Base-by-base conservation (phyloP, 768 basidiomycete genomes). In the Tubosaeta sp. region DNA sequence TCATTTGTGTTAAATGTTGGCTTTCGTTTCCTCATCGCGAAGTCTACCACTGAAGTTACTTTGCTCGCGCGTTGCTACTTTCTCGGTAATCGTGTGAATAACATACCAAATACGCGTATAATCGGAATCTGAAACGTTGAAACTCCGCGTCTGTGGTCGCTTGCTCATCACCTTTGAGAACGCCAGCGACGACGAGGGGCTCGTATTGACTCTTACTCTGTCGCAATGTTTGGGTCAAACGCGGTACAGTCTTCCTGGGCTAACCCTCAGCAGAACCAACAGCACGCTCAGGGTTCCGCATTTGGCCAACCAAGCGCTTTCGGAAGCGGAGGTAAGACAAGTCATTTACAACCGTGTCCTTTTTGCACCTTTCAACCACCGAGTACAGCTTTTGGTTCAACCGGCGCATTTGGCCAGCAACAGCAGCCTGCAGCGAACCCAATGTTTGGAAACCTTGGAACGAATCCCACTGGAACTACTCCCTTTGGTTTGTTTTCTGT, bases 1-100 rank as follows among this genome's bases (percentile, higher is more conserved):
- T 75, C 76, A 46, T 95, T 78, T 5, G 94, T 95, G 65, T 85
- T 80, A 67, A 95, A 97, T 0, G 87, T 88, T 14, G 79, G 76
- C 43, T 53, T 71, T 58, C 67, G 72, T 54, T 64, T 71, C 46
- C 70, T 61, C 84, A 86, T 86, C 29, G 41, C 38, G 39, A 42
- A 34, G 33, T 44, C 34, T 38, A 27, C 48, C 35, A 22, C 25
- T 54, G 22, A 22, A 22, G 22, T 22, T 22, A 22, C 63, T 60
- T 55, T 47, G 45, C 27, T 31, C n/a, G 22, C 35, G 35, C 19
- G n/a, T 37, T 37, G 25, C 44, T 17, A 16, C 13, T n/a, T 17
- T 33, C 19, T 33, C 9, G 6, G 55, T 53, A 53, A 65, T 64
- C 67, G 58, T 35, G 65, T 14, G 65, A 61, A 51, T 12, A 17